These are phyloP conservation scores for Trypanosoma platydactyli DNA, from an alignment of 208 protist genomes.

Conservation along the genomic window DNA sequence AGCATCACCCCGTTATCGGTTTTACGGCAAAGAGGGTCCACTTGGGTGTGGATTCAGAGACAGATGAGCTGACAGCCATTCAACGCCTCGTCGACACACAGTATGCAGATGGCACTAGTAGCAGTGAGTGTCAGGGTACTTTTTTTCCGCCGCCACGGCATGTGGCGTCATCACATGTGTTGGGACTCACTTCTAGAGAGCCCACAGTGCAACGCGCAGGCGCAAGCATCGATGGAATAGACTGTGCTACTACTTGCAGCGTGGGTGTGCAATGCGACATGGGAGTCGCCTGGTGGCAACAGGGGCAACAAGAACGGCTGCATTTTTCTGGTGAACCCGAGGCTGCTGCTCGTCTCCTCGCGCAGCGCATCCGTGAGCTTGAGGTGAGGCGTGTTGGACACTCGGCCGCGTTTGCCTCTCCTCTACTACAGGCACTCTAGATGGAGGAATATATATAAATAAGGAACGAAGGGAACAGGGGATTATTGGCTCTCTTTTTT, in stretches of 20 bases:
- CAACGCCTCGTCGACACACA: constrained; percentile 19
- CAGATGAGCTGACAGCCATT: constrained; percentile 4
- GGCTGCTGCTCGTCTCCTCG: constrained; percentile 6
- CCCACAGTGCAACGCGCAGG: neutral
- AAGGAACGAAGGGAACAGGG: neutral
- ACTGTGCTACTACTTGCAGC: neutral
- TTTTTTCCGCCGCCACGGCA: neutral
- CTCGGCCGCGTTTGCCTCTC: constrained; percentile 10
- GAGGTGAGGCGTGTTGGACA: constrained; percentile 16
- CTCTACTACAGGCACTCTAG: constrained; percentile 13
- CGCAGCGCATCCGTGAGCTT: constrained; percentile 10
- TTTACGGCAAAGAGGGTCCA: neutral
- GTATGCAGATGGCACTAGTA: neutral
- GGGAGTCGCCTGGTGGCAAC: neutral
- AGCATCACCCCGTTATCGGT: neutral
- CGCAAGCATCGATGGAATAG: neutral
- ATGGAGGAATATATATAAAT: neutral
- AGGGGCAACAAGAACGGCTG: neutral
- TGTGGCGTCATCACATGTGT: neutral
- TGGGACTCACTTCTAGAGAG: neutral
- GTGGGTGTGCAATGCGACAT: constrained; percentile 12
- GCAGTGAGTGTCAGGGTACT: neutral
- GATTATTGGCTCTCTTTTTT: constrained; percentile 3
- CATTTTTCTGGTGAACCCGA: constrained; percentile 5
- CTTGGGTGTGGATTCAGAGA: constrained; percentile 1